These are phyloP conservation scores for Fonsecaea nubica DNA, from an alignment of 2,329 filamentous ascomycete genomes.

Conservation along the genomic window DNA sequence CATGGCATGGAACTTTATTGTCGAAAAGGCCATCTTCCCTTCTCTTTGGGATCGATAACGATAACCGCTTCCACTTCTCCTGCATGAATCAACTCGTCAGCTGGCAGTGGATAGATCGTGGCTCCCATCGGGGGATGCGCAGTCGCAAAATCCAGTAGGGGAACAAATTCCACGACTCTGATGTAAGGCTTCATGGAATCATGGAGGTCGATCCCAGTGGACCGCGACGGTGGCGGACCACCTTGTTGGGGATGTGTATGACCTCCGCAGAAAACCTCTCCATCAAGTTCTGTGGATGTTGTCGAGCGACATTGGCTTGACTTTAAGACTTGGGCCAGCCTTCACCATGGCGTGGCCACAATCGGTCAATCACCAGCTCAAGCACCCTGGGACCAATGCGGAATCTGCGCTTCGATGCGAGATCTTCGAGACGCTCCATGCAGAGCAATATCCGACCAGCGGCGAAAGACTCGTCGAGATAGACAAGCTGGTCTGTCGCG, in stretches of 20 bases:
- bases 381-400: conserved; percentile 55
- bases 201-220: too few relatives aligned
- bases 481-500: conserved; percentile 58
- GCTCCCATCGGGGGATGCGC: not conserved
- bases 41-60: too few relatives aligned
- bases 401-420: conserved; percentile 20
- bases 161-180: not conserved
- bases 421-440: conserved; percentile 21
- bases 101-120: too few relatives aligned
- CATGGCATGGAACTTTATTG: too few relatives aligned
- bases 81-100: too few relatives aligned
- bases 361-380: conserved; percentile 78
- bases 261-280: conserved; percentile 14
- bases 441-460: conserved; percentile 11
- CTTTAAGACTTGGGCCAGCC: conserved; percentile 78
- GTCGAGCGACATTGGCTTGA: conserved; percentile 59
- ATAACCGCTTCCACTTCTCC: too few relatives aligned
- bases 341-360: conserved; percentile 71
- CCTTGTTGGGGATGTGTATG: not conserved
- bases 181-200: not conserved
- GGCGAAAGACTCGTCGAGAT: not conserved
- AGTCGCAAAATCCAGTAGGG: not conserved
- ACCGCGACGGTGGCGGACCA: not conserved
- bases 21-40: too few relatives aligned
- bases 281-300: not conserved